phyloP scores from a whole-genome alignment of 768 basidiomycete genomes.

The Lactifluus echinatus region DNA sequence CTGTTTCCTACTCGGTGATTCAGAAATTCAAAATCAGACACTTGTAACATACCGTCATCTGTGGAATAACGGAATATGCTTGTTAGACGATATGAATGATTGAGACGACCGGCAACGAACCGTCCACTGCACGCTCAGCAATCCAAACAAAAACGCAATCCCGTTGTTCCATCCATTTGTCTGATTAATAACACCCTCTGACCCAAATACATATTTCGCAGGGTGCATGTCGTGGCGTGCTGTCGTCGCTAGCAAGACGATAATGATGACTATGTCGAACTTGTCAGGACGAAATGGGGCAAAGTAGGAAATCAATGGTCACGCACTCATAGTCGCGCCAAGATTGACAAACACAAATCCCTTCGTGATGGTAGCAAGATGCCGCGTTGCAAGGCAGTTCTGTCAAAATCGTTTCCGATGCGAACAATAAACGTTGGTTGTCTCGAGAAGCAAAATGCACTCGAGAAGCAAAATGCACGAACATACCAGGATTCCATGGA shows the following conservation, averaged over 20 bases:
- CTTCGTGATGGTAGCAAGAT: constrained; percentile 65
- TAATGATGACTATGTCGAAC: constrained; percentile 61
- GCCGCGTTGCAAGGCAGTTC: constrained; percentile 69
- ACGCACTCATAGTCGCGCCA: constrained; percentile 60
- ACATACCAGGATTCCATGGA: constrained; percentile 65
- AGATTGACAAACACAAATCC: constrained; percentile 85
- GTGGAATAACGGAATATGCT: background rate
- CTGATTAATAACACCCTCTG: constrained; percentile 63
- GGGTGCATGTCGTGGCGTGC: constrained; percentile 71
- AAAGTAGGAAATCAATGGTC: background rate
- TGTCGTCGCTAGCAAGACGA: constrained; percentile 71
- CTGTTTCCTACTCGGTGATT: constrained; percentile 27
- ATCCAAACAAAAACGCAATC: constrained; percentile 74
- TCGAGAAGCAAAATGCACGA: background rate
- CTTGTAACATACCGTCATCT: constrained; percentile 47
- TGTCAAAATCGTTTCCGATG: constrained; percentile 11
- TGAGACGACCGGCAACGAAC: constrained; percentile 33
- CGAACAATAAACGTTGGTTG: too few species aligned
- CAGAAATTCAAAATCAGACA: background rate
- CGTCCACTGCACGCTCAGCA: constrained; percentile 85
- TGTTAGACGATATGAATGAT: background rate
- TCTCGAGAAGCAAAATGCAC: too few species aligned
- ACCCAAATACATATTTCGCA: constrained; percentile 72
- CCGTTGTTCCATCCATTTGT: constrained; percentile 76
- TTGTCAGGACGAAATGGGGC: background rate